These are phyloP conservation scores for Pleurostoma richardsiae DNA, from an alignment of 2,329 filamentous ascomycete species.

Conservation along the genomic window DNA sequence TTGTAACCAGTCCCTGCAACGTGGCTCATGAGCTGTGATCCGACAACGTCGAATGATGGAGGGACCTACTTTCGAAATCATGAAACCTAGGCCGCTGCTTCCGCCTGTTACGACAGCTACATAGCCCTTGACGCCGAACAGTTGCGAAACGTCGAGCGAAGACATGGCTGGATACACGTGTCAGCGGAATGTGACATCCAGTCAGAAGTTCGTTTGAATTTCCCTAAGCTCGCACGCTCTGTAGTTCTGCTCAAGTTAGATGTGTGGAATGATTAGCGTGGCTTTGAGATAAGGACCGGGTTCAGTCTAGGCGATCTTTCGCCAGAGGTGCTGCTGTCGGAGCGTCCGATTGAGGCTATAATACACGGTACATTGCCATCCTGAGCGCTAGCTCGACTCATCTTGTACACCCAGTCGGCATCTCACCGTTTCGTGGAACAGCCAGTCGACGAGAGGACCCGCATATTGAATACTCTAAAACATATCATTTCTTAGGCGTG, in stretches of 20 bases:
- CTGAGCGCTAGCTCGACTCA: too few species aligned
- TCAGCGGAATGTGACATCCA: not conserved
- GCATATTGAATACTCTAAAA: too few species aligned
- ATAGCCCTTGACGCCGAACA: constrained; percentile 21
- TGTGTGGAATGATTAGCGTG: not conserved
- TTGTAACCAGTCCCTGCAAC: constrained; percentile 32
- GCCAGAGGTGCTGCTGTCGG: too few species aligned
- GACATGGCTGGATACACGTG: constrained; percentile 5
- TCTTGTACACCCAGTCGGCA: too few species aligned
- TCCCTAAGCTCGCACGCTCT: not conserved
- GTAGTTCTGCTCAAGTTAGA: constrained; percentile 3
- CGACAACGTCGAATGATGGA: too few species aligned
- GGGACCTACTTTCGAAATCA: constrained; percentile 34
- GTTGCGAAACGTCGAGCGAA: constrained; percentile 7
- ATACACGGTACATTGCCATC: too few species aligned
- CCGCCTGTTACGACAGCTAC: constrained; percentile 29
- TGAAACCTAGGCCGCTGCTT: constrained; percentile 38
- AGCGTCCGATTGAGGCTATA: too few species aligned
- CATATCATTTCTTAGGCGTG: too few species aligned
- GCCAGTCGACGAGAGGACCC: too few species aligned
- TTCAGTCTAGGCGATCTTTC: too few species aligned
- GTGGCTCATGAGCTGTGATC: not conserved
- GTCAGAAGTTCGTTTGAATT: not conserved
- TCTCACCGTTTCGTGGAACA: too few species aligned
- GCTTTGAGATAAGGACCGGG: too few species aligned